Conservation (phyloP, 2,329 filamentous ascomycete species). For the Diaporthe sp. region DNA sequence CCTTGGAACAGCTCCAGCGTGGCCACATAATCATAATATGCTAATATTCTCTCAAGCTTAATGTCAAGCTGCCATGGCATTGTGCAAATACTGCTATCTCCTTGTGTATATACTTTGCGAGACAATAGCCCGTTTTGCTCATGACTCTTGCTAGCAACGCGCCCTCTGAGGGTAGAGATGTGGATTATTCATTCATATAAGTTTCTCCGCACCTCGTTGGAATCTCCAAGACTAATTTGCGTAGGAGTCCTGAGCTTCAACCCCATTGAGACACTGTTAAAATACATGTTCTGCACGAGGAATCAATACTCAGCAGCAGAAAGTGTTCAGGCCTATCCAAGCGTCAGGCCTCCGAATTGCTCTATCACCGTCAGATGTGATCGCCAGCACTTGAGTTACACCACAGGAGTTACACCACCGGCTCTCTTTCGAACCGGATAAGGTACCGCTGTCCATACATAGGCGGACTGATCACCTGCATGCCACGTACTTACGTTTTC, state of each 20-base stretch:
- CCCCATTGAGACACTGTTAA: too few species aligned
- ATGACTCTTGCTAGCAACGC: background rate
- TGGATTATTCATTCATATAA: background rate
- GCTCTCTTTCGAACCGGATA: background rate
- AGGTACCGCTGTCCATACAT: background rate
- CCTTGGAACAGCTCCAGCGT: background rate
- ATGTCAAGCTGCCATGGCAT: background rate
- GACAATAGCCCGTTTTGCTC: background rate
- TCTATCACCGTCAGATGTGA: background rate
- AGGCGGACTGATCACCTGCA: background rate
- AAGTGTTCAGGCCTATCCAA: background rate
- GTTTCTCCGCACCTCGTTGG: background rate
- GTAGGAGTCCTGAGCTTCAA: background rate
- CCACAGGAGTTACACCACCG: too few species aligned
- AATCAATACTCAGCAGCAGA: background rate
- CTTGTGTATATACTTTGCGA: background rate
- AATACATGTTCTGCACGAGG: background rate
- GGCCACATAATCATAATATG: background rate
- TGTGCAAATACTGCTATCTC: background rate
- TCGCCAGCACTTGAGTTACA: background rate
- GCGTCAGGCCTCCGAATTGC: background rate
- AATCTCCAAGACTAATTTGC: background rate
- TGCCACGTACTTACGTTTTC: background rate
- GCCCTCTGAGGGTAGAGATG: background rate
- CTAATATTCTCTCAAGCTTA: background rate